These are phyloP conservation scores for Wickerhamiella lipophila DNA, from an alignment of 805 yeast species.

Conservation along the genomic window DNA sequence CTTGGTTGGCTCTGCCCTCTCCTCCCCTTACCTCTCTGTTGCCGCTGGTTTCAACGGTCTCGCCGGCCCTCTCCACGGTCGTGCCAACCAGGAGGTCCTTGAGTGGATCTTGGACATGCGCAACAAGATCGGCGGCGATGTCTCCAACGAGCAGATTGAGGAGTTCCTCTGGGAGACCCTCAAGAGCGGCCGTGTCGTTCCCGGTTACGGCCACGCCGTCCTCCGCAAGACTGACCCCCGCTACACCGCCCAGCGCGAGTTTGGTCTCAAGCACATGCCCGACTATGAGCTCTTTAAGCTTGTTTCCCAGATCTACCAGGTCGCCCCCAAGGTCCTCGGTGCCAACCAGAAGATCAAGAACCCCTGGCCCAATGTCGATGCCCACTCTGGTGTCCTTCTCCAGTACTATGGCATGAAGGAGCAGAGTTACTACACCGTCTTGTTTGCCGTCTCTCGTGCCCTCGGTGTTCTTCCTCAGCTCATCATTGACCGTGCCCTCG, in stretches of 20 bases:
- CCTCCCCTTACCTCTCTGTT: constrained; percentile 63
- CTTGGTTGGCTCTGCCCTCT: constrained; percentile 70
- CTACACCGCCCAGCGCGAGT: constrained; percentile 74
- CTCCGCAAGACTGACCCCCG: constrained; percentile 83
- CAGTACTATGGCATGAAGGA: constrained; percentile 78
- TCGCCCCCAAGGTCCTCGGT: constrained; percentile 69
- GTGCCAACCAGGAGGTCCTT: constrained; percentile 78
- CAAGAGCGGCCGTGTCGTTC: constrained; percentile 73
- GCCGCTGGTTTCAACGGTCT: constrained; percentile 78
- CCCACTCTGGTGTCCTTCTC: constrained; percentile 73
- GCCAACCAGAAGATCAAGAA: constrained; percentile 83
- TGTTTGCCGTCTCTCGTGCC: constrained; percentile 80
- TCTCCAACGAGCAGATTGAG: constrained; percentile 54
- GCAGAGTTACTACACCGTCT: constrained; percentile 71
- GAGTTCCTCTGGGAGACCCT: constrained; percentile 67
- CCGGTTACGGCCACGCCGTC: constrained; percentile 84
- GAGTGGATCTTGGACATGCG: constrained; percentile 66
- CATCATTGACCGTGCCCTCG: constrained; percentile 73
- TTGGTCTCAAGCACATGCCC: constrained; percentile 61
- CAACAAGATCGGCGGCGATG: constrained; percentile 51
- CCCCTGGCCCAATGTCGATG: constrained; percentile 89
- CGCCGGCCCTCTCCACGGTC: constrained; percentile 81
- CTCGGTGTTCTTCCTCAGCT: constrained; percentile 77
- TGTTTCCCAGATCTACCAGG: constrained; percentile 64
- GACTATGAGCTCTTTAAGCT: constrained; percentile 68